phyloP scores from a whole-genome alignment of 2,329 filamentous ascomycete species.

The Aureobasidium sp. region DNA sequence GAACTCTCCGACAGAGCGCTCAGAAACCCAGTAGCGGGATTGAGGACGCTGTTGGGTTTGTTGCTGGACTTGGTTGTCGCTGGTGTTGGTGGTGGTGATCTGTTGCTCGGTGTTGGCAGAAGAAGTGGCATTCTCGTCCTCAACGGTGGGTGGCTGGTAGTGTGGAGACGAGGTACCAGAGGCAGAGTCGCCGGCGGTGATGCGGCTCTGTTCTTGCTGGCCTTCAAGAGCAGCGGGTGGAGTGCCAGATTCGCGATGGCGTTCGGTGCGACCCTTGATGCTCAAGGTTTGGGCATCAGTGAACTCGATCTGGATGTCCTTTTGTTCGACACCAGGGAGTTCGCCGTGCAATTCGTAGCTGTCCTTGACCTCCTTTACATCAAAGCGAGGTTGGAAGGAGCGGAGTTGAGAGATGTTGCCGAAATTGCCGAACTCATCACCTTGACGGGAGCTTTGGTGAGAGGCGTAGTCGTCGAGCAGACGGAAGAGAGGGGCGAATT shows the following conservation, averaged over 20 bases:
- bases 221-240: constrained; percentile 43
- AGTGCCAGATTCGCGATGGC: constrained; percentile 48
- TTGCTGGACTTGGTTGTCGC: constrained; percentile 4
- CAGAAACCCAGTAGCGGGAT: constrained; percentile 59
- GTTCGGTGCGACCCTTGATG: constrained; percentile 61
- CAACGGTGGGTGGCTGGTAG: constrained; percentile 53
- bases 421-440: constrained; percentile 5
- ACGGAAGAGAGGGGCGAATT: constrained; percentile 35
- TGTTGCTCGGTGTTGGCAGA: constrained; percentile 6
- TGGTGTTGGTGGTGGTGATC: constrained; percentile 10
- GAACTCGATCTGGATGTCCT: constrained; percentile 70
- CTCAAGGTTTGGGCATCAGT: constrained; percentile 64
- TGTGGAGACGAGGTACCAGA: constrained; percentile 24
- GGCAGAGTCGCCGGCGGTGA: constrained; percentile 13
- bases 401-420: constrained; percentile 26
- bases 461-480: constrained; percentile 38
- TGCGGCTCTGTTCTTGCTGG: constrained; percentile 18
- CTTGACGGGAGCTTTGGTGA: constrained; percentile 23
- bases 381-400: constrained; percentile 68
- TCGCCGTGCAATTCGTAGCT: constrained; percentile 73
- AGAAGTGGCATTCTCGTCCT: constrained; percentile 38
- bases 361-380: constrained; percentile 60
- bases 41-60: constrained; percentile 14
- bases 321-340: constrained; percentile 65
- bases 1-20: constrained; percentile 52